phyloP scores from a whole-genome alignment of 129 eudicot genomes.

The Cynara cardunculus region DNA sequence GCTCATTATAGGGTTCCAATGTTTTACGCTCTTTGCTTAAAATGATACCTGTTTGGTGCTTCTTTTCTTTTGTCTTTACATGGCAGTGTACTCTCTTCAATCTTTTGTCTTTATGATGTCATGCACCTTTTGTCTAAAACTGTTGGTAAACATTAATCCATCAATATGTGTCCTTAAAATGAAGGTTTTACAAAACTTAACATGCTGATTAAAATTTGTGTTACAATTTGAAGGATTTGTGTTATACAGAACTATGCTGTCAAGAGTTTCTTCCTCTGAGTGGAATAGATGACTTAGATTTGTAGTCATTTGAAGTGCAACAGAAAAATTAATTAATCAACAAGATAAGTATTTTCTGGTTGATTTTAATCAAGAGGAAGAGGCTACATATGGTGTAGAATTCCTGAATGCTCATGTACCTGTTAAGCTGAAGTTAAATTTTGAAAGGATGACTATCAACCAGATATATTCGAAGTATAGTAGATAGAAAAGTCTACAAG shows the following conservation, averaged over 20 bases:
- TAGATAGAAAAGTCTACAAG: not conserved
- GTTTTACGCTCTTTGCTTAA: constrained; percentile 6
- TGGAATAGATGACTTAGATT: not conserved
- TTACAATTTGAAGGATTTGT: not conserved
- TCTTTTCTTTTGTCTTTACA: constrained; percentile 5
- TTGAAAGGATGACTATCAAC: not conserved
- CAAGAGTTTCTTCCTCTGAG: not conserved
- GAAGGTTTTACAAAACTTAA: not conserved
- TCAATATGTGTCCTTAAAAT: not conserved
- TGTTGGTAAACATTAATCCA: not conserved
- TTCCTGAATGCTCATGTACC: not conserved
- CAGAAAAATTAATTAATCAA: not conserved
- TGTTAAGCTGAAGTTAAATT: not conserved
- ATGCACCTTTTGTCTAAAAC: not conserved
- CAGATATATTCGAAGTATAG: not conserved
- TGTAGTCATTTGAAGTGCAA: not conserved
- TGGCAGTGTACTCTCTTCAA: not conserved
- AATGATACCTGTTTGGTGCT: constrained; percentile 9
- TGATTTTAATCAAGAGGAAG: constrained; percentile 17
- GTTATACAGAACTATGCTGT: not conserved
- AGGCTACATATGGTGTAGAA: constrained; percentile 4
- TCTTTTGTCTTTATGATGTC: not conserved
- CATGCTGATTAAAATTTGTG: not conserved
- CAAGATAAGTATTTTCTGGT: not conserved
- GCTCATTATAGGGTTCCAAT: constrained; percentile 1